phyloP scores from a whole-genome alignment of 2,329 filamentous ascomycete genomes.

The Monosporascus sp. region DNA sequence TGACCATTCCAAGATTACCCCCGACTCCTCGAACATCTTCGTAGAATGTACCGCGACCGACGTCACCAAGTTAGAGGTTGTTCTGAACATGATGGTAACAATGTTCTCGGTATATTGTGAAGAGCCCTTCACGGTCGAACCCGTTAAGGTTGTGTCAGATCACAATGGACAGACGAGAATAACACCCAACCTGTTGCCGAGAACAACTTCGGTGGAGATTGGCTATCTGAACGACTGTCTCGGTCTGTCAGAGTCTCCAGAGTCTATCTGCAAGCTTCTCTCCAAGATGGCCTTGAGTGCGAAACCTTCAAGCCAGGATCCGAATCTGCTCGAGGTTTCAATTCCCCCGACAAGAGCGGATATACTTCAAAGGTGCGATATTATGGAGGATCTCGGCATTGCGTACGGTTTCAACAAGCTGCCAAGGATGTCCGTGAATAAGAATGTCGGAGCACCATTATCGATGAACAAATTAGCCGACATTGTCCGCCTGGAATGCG shows the following conservation, averaged over 20 bases:
- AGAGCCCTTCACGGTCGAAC: conserved; percentile 88
- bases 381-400: conserved; percentile 98
- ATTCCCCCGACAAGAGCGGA: conserved; percentile 89
- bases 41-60: conserved; percentile 97
- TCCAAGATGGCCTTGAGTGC: conserved; percentile 87
- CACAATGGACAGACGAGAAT: conserved; percentile 82
- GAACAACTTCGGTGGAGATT: conserved; percentile 74
- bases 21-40: conserved; percentile 88
- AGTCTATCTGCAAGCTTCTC: conserved; percentile 73
- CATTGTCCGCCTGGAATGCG: conserved; percentile 81
- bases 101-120: conserved; percentile 95
- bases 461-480: conserved; percentile 92
- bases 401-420: conserved; percentile 97
- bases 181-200: conserved; percentile 74
- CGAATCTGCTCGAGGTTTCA: conserved; percentile 71
- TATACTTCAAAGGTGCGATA: conserved; percentile 91
- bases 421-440: conserved; percentile 79
- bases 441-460: conserved; percentile 80
- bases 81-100: conserved; percentile 89
- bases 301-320: conserved; percentile 63
- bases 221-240: conserved; percentile 93
- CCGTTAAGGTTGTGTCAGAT: conserved; percentile 83
- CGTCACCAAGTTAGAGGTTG: conserved; percentile 92
- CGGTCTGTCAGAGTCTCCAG: conserved; percentile 69
- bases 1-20: conserved; percentile 91